Evolutionary conservation across 1,284 basidiomycete genomes (phyloP).

Genomic region (Sanghuangporus baumii): DNA sequence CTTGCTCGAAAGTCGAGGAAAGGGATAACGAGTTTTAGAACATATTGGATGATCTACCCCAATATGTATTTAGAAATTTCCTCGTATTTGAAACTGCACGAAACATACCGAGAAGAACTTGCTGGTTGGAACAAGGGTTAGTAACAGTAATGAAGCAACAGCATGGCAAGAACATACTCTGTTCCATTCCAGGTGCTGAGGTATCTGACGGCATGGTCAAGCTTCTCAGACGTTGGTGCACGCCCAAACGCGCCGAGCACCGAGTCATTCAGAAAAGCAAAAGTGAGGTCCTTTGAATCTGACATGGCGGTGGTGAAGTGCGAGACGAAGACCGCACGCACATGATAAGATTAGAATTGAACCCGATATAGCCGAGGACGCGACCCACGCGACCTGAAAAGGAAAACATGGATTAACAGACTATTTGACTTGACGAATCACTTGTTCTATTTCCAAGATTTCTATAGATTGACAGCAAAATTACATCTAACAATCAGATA

Average conservation of each 20-base stretch:
- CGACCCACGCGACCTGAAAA: not conserved
- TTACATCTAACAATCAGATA: no score
- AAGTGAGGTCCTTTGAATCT: slow-evolving; percentile 28
- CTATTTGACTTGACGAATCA: not conserved
- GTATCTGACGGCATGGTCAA: slow-evolving; percentile 68
- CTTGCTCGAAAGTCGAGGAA: slow-evolving; percentile 60
- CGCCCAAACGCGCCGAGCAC: slow-evolving; percentile 57
- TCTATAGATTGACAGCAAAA: no score
- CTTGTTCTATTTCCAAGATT: not conserved
- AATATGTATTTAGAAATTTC: not conserved
- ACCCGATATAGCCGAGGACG: not conserved
- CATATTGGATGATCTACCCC: slow-evolving; percentile 61
- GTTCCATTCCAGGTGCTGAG: slow-evolving; percentile 77
- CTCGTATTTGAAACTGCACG: not conserved
- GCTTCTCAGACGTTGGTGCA: slow-evolving; percentile 51
- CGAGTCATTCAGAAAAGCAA: slow-evolving; percentile 49
- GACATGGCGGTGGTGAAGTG: slow-evolving; percentile 19
- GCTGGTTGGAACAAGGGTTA: slow-evolving; percentile 32
- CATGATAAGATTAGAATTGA: not conserved
- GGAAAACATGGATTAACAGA: not conserved
- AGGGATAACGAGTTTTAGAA: slow-evolving; percentile 61
- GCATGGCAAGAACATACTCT: slow-evolving; percentile 51
- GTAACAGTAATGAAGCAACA: slow-evolving; percentile 4
- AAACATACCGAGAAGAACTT: slow-evolving; percentile 66
- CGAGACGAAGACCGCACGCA: not conserved